These are phyloP conservation scores for Pyrus hybrid DNA, from an alignment of 331 rosid genomes.

Conservation along the genomic window DNA sequence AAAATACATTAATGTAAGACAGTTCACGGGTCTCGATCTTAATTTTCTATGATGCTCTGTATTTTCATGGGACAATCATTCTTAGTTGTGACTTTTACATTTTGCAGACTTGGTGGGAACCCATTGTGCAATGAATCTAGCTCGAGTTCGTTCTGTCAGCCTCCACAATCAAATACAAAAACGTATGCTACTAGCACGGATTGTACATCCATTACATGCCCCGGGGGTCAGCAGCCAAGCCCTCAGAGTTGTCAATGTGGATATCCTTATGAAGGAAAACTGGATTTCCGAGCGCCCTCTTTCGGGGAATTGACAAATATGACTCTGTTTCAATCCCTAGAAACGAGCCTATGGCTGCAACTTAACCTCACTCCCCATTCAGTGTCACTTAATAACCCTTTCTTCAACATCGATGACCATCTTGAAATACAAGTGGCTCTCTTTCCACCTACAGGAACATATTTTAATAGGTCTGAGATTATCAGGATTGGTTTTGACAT, in stretches of 20 bases:
- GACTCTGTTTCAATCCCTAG: slow-evolving; percentile 52
- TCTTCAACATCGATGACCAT: slow-evolving; percentile 72
- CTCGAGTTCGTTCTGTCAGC: slow-evolving; percentile 47
- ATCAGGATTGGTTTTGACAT: slow-evolving; percentile 71
- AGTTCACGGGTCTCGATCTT: background rate
- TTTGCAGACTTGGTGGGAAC: slow-evolving; percentile 75
- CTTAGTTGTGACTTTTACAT: slow-evolving; percentile 11
- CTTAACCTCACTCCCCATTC: slow-evolving; percentile 73
- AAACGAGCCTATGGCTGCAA: slow-evolving; percentile 58
- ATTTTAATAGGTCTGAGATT: slow-evolving; percentile 67
- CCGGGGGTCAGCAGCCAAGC: slow-evolving; percentile 53
- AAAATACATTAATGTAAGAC: slow-evolving; percentile 60
- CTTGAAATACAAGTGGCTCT: slow-evolving; percentile 72
- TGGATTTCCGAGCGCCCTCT: slow-evolving; percentile 72
- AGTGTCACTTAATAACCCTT: slow-evolving; percentile 63
- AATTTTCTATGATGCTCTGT: background rate
- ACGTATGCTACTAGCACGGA: slow-evolving; percentile 67
- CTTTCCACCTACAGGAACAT: slow-evolving; percentile 58
- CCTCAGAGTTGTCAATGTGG: slow-evolving; percentile 95
- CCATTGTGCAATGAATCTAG: slow-evolving; percentile 56
- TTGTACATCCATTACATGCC: slow-evolving; percentile 51
- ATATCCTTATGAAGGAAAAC: slow-evolving; percentile 66
- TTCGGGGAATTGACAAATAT: slow-evolving; percentile 60
- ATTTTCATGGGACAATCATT: background rate
- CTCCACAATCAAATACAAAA: slow-evolving; percentile 31